phyloP scores from a whole-genome alignment of 2,329 filamentous ascomycete species.

The Trichoderma aggressivum region DNA sequence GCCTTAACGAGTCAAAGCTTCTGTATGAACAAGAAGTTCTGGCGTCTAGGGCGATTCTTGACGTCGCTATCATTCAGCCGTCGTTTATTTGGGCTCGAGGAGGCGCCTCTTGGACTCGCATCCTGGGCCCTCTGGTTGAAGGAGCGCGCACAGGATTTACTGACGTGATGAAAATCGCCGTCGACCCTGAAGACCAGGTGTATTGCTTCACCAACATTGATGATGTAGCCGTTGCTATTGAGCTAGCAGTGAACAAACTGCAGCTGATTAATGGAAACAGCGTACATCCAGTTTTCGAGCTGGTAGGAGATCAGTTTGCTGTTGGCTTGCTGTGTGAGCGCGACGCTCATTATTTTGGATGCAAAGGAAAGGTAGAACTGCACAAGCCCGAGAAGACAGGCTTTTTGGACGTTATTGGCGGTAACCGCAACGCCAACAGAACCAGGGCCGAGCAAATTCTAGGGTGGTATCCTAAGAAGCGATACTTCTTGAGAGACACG shows the following conservation, averaged over 20 bases:
- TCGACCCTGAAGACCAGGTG: background rate
- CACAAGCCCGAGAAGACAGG: background rate
- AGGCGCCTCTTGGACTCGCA: background rate
- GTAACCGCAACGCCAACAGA: background rate
- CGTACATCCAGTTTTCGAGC: background rate
- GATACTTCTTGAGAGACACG: background rate
- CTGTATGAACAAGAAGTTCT: background rate
- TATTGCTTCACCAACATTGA: background rate
- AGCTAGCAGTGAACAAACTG: background rate
- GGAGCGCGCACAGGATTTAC: background rate
- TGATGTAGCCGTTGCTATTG: background rate
- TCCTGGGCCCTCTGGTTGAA: background rate
- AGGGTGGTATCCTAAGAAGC: background rate
- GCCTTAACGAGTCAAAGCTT: background rate
- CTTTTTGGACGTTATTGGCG: background rate
- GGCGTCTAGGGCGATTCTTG: background rate
- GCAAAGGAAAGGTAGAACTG: background rate
- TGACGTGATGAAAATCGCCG: background rate
- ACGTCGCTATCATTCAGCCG: background rate
- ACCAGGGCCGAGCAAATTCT: background rate
- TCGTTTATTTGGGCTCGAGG: background rate
- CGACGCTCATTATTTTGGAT: background rate
- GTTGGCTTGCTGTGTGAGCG: background rate
- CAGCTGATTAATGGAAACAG: background rate
- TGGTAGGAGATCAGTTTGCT: background rate